Conservation (phyloP, 176 grass and related monocot species). For the Typha latifolia region DNA sequence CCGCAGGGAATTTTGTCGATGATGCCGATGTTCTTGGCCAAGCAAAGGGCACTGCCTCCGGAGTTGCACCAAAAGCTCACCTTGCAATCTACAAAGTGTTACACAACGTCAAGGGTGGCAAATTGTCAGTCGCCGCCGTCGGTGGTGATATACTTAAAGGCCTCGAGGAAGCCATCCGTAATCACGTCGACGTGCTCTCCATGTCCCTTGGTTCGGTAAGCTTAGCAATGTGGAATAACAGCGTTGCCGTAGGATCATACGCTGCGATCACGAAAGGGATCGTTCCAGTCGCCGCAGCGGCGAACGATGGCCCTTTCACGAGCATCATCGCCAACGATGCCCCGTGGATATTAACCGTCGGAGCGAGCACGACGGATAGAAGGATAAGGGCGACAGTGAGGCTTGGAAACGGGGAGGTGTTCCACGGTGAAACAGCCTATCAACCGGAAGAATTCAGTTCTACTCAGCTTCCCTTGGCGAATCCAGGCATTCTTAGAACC, state of each 20-base stretch:
- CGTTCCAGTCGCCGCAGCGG: slow-evolving; percentile 38
- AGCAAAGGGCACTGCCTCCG: slow-evolving; percentile 37
- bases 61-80: slow-evolving; percentile 61
- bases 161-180: slow-evolving; percentile 58
- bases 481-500: not conserved
- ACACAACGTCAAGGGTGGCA: not conserved
- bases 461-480: slow-evolving; percentile 25
- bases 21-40: slow-evolving; percentile 33
- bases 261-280: slow-evolving; percentile 21
- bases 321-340: slow-evolving; percentile 56
- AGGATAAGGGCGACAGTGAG: slow-evolving; percentile 33
- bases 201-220: slow-evolving; percentile 33
- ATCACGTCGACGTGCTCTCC: slow-evolving; percentile 75
- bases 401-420: slow-evolving; percentile 32
- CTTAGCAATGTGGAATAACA: not conserved
- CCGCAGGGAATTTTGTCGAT: slow-evolving; percentile 39
- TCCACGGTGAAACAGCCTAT: slow-evolving; percentile 53
- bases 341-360: slow-evolving; percentile 82
- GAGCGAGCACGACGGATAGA: slow-evolving; percentile 58
- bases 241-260: not conserved
- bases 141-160: slow-evolving; percentile 42
- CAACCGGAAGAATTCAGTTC: slow-evolving; percentile 32
- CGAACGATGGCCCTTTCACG: slow-evolving; percentile 33
- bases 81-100: slow-evolving; percentile 8
- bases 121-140: too few relatives aligned